phyloP scores from a whole-genome alignment of 805 yeast genomes.

The Metschnikowia shivogae region DNA sequence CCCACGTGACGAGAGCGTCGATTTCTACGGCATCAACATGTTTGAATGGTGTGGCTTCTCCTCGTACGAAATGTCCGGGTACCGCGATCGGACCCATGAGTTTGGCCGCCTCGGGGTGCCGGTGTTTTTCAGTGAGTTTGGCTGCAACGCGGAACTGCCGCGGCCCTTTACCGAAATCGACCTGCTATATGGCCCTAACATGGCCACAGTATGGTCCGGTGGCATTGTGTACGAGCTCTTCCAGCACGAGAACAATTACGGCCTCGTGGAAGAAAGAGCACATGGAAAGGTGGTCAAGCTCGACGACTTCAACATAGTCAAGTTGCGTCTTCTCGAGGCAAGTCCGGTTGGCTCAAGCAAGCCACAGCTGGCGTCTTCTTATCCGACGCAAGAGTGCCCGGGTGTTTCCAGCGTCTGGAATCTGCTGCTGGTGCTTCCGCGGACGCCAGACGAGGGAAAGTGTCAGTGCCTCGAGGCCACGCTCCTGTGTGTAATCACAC shows the following conservation, averaged over 20 bases:
- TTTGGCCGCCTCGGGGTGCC: slow-evolving; percentile 31
- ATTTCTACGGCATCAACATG: slow-evolving; percentile 36
- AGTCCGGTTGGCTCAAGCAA: slow-evolving; percentile 18
- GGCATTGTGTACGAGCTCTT: slow-evolving; percentile 37
- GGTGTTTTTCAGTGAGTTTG: slow-evolving; percentile 37
- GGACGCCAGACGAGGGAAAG: slow-evolving; percentile 37
- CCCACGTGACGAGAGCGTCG: slow-evolving; percentile 16
- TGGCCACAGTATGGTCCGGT: slow-evolving; percentile 38
- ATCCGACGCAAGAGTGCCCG: slow-evolving; percentile 7
- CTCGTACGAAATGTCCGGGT: slow-evolving; percentile 33
- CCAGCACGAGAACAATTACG: slow-evolving; percentile 33
- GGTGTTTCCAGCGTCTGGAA: slow-evolving; percentile 9
- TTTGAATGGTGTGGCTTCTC: slow-evolving; percentile 44
- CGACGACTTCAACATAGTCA: slow-evolving; percentile 32
- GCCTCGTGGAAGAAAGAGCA: slow-evolving; percentile 27
- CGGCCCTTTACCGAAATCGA: slow-evolving; percentile 39
- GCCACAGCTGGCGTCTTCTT: neutral
- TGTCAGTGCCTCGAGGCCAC: slow-evolving; percentile 45
- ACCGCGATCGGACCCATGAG: slow-evolving; percentile 31
- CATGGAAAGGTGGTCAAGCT: slow-evolving; percentile 25
- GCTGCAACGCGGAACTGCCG: slow-evolving; percentile 34
- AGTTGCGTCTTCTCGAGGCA: slow-evolving; percentile 19
- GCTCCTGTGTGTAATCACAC: slow-evolving; percentile 33
- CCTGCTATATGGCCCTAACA: slow-evolving; percentile 28
- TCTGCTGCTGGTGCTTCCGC: slow-evolving; percentile 27